Conservation (phyloP, 495 filamentous ascomycete species). For the Zalerion maritima region DNA sequence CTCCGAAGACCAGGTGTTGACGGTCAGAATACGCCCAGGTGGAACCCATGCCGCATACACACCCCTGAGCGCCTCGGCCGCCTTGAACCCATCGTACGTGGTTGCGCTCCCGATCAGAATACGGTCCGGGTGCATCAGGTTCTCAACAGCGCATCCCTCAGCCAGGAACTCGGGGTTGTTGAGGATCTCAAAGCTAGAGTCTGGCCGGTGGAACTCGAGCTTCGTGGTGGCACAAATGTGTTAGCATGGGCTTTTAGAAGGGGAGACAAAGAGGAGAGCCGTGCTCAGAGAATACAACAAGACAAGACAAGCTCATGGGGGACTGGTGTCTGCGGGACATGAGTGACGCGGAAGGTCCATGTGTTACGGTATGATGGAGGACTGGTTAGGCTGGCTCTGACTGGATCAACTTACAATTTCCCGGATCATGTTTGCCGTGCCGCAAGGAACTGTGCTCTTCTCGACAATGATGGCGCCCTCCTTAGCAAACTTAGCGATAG, state of each 20-base stretch:
- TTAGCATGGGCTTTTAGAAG: too few relatives aligned
- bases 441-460: conserved; percentile 71
- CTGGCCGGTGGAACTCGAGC: conserved; percentile 36
- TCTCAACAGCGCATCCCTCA: conserved; percentile 59
- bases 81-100: conserved; percentile 39
- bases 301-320: too few relatives aligned
- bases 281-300: too few relatives aligned
- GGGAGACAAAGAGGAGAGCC: too few relatives aligned
- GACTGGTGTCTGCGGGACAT: too few relatives aligned
- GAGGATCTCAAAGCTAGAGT: conserved; percentile 55
- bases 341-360: too few relatives aligned
- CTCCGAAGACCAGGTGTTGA: conserved; percentile 70
- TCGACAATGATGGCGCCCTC: conserved; percentile 65
- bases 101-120: conserved; percentile 59
- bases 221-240: too few relatives aligned
- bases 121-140: conserved; percentile 59
- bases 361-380: too few relatives aligned
- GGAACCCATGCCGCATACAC: conserved; percentile 66
- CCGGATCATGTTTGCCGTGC: conserved; percentile 56
- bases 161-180: conserved; percentile 79
- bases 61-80: conserved; percentile 45
- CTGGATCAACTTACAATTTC: conserved; percentile 37
- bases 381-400: too few relatives aligned
- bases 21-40: conserved; percentile 46
- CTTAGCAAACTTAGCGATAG: conserved; percentile 50